Evolutionary conservation across 352 stramenopile species (phyloP).

Genomic region (Phytophthora capsici): DNA sequence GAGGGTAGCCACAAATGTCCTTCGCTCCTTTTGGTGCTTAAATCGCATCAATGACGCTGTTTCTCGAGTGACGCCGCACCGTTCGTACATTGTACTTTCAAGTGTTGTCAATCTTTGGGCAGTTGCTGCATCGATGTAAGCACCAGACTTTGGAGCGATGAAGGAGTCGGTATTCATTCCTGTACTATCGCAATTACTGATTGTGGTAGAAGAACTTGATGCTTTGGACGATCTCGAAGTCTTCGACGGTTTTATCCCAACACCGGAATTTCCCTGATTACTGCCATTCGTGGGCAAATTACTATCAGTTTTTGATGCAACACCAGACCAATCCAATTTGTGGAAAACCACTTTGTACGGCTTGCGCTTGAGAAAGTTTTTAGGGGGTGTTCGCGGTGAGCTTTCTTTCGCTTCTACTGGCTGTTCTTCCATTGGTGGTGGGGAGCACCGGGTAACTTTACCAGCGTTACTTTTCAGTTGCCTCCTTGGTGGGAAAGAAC

Average conservation of each 20-base stretch:
- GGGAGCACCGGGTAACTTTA: conserved; percentile 1
- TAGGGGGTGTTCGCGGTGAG: conserved; percentile 6
- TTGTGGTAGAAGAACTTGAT: not conserved
- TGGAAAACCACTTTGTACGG: conserved; percentile 73
- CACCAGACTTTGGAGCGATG: not conserved
- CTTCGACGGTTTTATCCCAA: conserved; percentile 4
- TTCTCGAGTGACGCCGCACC: conserved; percentile 34
- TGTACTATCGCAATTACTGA: not conserved
- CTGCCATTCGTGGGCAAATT: conserved; percentile 34
- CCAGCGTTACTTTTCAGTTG: conserved; percentile 1
- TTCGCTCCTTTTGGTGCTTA: conserved; percentile 40
- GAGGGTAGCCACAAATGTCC: conserved; percentile 28
- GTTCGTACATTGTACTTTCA: conserved; percentile 32
- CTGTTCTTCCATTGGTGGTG: conserved; percentile 12
- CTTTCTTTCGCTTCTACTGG: conserved; percentile 6
- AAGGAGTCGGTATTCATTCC: not conserved
- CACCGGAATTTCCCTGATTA: not conserved
- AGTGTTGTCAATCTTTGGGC: conserved; percentile 23
- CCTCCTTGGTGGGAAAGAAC: conserved; percentile 19
- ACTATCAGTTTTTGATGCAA: conserved; percentile 66
- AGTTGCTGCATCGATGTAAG: conserved; percentile 29
- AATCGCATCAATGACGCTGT: conserved; percentile 30
- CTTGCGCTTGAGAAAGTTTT: conserved; percentile 70
- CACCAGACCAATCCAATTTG: conserved; percentile 64
- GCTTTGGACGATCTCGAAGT: not conserved